Conservation (phyloP, 495 filamentous ascomycete species). For the Aspergillus sclerotiicarbonarius region DNA sequence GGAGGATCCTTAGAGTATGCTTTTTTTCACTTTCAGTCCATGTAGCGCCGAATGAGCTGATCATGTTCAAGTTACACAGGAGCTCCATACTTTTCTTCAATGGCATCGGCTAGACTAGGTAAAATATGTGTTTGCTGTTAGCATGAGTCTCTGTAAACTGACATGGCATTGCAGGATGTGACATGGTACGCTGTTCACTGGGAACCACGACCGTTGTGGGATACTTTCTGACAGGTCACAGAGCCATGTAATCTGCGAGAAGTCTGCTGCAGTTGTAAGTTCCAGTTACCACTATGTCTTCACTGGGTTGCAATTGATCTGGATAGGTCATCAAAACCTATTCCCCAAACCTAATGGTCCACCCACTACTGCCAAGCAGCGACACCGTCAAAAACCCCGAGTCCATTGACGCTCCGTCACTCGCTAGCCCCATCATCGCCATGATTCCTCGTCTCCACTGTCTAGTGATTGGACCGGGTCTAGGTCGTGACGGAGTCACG, state of each 20-base stretch:
- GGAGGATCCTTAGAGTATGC: slow-evolving; percentile 85
- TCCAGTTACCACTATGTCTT: background rate
- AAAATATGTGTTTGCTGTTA: slow-evolving; percentile 5
- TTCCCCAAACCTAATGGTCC: slow-evolving; percentile 98
- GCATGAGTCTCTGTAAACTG: background rate
- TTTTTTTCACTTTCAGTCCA: background rate
- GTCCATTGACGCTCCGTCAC: slow-evolving; percentile 48
- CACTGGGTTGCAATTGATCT: background rate
- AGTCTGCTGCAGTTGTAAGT: slow-evolving; percentile 59
- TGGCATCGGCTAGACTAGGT: slow-evolving; percentile 84
- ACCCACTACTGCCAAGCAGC: slow-evolving; percentile 84
- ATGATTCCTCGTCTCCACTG: slow-evolving; percentile 86
- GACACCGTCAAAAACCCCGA: slow-evolving; percentile 42
- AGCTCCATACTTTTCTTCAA: slow-evolving; percentile 96
- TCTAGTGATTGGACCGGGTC: slow-evolving; percentile 90
- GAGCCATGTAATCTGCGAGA: slow-evolving; percentile 97
- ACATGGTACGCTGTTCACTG: slow-evolving; percentile 59
- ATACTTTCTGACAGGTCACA: slow-evolving; percentile 34
- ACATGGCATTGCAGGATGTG: slow-evolving; percentile 55
- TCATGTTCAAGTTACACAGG: slow-evolving; percentile 69
- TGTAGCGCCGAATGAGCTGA: slow-evolving; percentile 17
- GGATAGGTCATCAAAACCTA: slow-evolving; percentile 85
- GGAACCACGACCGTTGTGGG: background rate
- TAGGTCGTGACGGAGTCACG: slow-evolving; percentile 87
- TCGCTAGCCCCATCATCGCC: slow-evolving; percentile 69